phyloP scores from a whole-genome alignment of 495 filamentous ascomycete genomes.

The Penicillium argentinense region DNA sequence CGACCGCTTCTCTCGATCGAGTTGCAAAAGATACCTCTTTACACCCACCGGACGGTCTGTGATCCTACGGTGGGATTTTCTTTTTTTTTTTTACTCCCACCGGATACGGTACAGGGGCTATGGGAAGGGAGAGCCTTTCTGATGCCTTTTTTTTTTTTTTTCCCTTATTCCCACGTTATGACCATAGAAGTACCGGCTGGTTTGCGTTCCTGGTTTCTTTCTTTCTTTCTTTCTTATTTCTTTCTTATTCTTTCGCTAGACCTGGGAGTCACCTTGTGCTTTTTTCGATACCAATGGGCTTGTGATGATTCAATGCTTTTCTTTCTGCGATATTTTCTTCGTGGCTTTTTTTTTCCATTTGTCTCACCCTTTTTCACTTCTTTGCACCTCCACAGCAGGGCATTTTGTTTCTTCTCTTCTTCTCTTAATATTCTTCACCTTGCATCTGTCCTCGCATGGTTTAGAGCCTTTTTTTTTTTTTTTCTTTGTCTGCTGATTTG shows the following conservation, averaged over 20 bases:
- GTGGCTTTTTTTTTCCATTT: conserved; percentile 14
- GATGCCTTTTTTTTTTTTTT: conserved; percentile 8
- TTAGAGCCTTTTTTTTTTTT: conserved; percentile 15
- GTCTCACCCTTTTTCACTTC: conserved; percentile 21
- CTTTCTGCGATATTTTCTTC: conserved; percentile 13
- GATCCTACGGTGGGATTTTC: conserved; percentile 19
- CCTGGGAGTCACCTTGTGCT: conserved; percentile 35
- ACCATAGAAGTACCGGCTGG: conserved; percentile 50
- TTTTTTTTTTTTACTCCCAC: neutral
- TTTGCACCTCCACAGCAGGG: neutral
- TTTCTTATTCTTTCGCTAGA: conserved; percentile 45
- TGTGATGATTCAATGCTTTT: conserved; percentile 33
- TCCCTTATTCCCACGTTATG: conserved; percentile 33
- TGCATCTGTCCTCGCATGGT: conserved; percentile 22
- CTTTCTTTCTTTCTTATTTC: conserved; percentile 33
- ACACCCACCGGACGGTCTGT: conserved; percentile 15
- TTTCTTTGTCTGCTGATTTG: conserved; percentile 5
- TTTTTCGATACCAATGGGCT: conserved; percentile 35
- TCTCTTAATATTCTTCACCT: conserved; percentile 13
- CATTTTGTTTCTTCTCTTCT: conserved; percentile 16
- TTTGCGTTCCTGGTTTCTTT: conserved; percentile 37
- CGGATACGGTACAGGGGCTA: conserved; percentile 28
- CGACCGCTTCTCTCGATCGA: conserved; percentile 2
- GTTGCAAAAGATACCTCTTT: conserved; percentile 10
- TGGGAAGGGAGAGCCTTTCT: conserved; percentile 21